Evolutionary conservation across 441 rosid genomes (phyloP).

Genomic region (Gossypium lobatum): DNA sequence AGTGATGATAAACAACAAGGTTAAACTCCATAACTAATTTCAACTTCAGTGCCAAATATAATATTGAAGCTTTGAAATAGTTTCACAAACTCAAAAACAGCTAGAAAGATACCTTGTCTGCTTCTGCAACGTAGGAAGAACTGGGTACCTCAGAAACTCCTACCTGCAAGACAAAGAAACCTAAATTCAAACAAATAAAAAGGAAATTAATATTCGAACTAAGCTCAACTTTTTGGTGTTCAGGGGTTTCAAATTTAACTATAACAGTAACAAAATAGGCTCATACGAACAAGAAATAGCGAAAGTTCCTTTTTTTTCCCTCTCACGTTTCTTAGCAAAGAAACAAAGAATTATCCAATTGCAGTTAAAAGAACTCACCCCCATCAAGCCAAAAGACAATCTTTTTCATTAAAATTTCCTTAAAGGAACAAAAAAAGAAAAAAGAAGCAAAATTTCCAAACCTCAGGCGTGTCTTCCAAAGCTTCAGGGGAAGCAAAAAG

Average conservation of each 20-base stretch:
- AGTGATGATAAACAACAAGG: background rate
- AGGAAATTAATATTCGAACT: background rate
- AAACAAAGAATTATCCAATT: background rate
- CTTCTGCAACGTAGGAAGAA: conserved; percentile 40
- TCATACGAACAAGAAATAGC: background rate
- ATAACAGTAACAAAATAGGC: background rate
- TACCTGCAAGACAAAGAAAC: conserved; percentile 22
- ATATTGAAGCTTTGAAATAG: background rate
- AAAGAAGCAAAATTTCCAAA: background rate
- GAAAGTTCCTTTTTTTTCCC: background rate
- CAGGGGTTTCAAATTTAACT: background rate
- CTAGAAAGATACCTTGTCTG: conserved; percentile 40
- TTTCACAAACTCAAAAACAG: background rate
- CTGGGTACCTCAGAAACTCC: conserved; percentile 37
- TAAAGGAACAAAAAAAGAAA: background rate
- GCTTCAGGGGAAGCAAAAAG: conserved; percentile 56
- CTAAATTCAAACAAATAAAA: background rate
- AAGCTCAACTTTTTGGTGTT: background rate
- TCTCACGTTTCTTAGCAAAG: background rate
- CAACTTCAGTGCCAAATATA: background rate
- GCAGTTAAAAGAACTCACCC: background rate
- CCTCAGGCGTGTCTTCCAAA: conserved; percentile 37
- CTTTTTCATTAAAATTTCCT: background rate
- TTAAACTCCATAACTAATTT: background rate
- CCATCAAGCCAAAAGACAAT: background rate